These are phyloP conservation scores for Hymenoscyphus fructigenus DNA, from an alignment of 2,329 filamentous ascomycete species.

Conservation along the genomic window DNA sequence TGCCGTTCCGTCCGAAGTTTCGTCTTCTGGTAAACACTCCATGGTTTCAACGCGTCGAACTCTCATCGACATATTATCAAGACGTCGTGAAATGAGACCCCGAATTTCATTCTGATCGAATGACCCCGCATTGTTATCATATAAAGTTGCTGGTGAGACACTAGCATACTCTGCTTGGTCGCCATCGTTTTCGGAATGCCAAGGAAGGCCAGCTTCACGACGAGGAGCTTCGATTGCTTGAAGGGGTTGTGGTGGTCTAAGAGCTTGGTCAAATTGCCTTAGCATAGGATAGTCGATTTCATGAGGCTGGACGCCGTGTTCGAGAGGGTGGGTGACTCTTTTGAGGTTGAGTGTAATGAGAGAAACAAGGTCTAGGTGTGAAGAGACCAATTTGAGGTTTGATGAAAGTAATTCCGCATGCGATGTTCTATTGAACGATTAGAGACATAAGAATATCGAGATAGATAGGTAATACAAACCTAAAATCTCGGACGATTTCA, in stretches of 20 bases:
- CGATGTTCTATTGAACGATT: constrained; percentile 5
- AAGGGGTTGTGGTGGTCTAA: constrained; percentile 24
- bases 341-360: constrained; percentile 26
- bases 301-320: constrained; percentile 14
- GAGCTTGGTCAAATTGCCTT: constrained; percentile 28
- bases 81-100: constrained; percentile 21
- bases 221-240: constrained; percentile 15
- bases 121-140: background rate
- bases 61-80: constrained; percentile 28
- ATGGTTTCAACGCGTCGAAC: constrained; percentile 23
- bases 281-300: constrained; percentile 30
- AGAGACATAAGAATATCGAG: background rate
- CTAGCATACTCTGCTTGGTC: constrained; percentile 13
- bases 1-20: constrained; percentile 1
- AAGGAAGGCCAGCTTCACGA: constrained; percentile 12
- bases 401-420: constrained; percentile 21
- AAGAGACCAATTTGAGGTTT: constrained; percentile 24
- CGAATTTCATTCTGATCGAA: constrained; percentile 17
- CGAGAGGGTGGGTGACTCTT: constrained; percentile 26
- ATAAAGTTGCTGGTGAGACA: background rate
- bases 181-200: constrained; percentile 10
- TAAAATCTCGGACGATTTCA: constrained; percentile 14
- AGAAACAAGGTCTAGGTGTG: constrained; percentile 28
- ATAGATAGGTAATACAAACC: background rate
- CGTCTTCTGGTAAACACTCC: constrained; percentile 14